Conservation (phyloP, 2,329 filamentous ascomycete genomes). For the Hymenoscyphus fructigenus region DNA sequence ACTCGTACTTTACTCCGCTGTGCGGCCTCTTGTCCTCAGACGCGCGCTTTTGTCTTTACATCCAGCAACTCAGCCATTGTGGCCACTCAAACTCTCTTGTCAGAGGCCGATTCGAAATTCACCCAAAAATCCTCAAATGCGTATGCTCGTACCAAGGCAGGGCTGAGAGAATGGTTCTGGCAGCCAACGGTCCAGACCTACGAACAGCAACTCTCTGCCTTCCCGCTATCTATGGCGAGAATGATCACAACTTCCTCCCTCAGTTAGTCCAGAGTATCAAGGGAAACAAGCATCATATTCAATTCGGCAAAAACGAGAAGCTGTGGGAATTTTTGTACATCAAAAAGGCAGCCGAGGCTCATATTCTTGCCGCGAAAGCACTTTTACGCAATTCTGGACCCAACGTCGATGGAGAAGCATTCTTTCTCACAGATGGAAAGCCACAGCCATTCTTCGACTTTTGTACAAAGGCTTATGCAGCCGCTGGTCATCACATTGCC, state of each 20-base stretch:
- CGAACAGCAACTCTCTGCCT: neutral
- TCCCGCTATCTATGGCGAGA: neutral
- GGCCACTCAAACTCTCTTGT: constrained; percentile 19
- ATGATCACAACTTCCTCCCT: too few relatives aligned
- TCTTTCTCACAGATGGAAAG: constrained; percentile 39
- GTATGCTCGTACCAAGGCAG: constrained; percentile 6
- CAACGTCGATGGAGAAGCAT: constrained; percentile 35
- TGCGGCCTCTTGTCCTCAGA: too few relatives aligned
- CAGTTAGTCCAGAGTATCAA: too few relatives aligned
- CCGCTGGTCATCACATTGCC: constrained; percentile 15
- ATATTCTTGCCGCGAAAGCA: constrained; percentile 1
- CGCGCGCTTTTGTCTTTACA: too few relatives aligned
- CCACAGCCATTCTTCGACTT: constrained; percentile 37
- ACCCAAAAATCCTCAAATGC: constrained; percentile 20
- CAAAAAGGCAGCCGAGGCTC: neutral
- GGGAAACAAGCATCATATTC: neutral
- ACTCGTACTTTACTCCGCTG: neutral
- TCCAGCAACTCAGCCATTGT: too few relatives aligned
- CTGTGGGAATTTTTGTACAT: neutral
- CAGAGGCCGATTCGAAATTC: constrained; percentile 30
- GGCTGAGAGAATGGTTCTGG: neutral
- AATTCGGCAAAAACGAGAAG: neutral
- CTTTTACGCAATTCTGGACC: neutral
- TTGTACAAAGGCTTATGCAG: constrained; percentile 16
- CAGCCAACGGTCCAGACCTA: neutral